Conservation (phyloP, 805 yeast species). For the Kodamaea neixiangensis region DNA sequence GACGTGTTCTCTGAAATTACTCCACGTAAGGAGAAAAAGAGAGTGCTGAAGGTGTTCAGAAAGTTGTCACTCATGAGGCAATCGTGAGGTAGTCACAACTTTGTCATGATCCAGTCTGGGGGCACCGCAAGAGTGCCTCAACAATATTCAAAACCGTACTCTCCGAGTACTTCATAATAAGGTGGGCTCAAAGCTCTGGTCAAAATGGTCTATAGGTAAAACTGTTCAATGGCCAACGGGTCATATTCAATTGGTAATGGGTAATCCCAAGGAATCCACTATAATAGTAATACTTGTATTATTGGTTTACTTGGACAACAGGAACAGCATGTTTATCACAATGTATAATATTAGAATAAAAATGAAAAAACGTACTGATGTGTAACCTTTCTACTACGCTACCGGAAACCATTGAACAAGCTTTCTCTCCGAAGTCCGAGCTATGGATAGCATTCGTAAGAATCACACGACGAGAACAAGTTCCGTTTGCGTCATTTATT, state of each 20-base stretch:
- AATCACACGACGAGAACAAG: not conserved
- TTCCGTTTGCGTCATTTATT: not conserved
- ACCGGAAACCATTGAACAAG: not conserved
- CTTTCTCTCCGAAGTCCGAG: not conserved
- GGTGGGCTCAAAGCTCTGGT: not conserved
- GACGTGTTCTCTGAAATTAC: conserved; percentile 8
- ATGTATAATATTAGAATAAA: not conserved
- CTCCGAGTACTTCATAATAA: not conserved
- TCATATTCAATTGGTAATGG: not conserved
- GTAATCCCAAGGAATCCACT: not conserved
- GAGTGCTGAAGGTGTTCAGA: not conserved
- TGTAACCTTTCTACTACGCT: not conserved
- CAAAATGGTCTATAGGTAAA: not conserved
- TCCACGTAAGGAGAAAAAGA: conserved; percentile 1
- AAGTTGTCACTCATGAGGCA: not conserved
- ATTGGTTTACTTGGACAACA: too few species aligned
- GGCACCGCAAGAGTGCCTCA: too few species aligned
- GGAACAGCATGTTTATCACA: not conserved
- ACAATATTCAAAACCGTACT: too few species aligned
- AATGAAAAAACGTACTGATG: not conserved
- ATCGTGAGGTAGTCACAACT: not conserved
- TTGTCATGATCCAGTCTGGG: not conserved
- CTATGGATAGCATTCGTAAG: not conserved
- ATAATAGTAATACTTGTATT: too few species aligned
- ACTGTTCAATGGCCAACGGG: not conserved